Conservation (phyloP, 495 filamentous ascomycete genomes). For the Penicillium desertorum region DNA sequence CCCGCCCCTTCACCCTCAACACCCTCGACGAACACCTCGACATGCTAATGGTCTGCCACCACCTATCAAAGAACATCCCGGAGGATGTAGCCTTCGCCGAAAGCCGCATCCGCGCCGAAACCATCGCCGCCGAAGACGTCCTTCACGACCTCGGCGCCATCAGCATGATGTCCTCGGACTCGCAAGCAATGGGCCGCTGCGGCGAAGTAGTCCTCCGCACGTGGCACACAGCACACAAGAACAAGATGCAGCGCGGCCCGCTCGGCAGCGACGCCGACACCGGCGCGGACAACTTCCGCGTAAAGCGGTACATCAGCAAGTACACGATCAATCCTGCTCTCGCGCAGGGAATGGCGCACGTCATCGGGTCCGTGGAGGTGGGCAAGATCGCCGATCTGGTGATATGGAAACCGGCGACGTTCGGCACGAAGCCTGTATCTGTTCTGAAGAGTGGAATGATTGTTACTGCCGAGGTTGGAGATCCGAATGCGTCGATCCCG, state of each 20-base stretch:
- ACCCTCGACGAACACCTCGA: conserved; percentile 97
- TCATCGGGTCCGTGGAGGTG: conserved; percentile 83
- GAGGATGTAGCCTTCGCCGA: conserved; percentile 98
- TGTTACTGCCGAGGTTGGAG: conserved; percentile 84
- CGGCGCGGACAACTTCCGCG: conserved; percentile 87
- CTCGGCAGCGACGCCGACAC: conserved; percentile 78
- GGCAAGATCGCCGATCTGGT: conserved; percentile 93
- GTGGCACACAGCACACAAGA: conserved; percentile 99
- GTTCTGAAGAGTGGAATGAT: conserved; percentile 94
- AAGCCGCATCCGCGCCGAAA: conserved; percentile 90
- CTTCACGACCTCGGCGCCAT: conserved; percentile 95
- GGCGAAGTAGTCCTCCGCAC: conserved; percentile 94
- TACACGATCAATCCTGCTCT: conserved; percentile 97
- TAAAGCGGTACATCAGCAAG: conserved; percentile 92
- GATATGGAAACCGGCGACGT: conserved; percentile 81
- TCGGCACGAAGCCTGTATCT: conserved; percentile 81
- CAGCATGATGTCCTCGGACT: conserved; percentile 97
- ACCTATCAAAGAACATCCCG: conserved; percentile 85
- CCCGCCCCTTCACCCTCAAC: conserved; percentile 86
- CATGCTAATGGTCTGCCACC: conserved; percentile 99
- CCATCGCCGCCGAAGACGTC: conserved; percentile 96
- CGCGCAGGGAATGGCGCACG: conserved; percentile 87
- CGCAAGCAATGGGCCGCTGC: conserved; percentile 96
- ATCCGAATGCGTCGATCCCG: conserved; percentile 91
- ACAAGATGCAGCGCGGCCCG: conserved; percentile 80